Evolutionary conservation across 352 stramenopile species (phyloP).

Genomic region (Nothophytophthora sp.): DNA sequence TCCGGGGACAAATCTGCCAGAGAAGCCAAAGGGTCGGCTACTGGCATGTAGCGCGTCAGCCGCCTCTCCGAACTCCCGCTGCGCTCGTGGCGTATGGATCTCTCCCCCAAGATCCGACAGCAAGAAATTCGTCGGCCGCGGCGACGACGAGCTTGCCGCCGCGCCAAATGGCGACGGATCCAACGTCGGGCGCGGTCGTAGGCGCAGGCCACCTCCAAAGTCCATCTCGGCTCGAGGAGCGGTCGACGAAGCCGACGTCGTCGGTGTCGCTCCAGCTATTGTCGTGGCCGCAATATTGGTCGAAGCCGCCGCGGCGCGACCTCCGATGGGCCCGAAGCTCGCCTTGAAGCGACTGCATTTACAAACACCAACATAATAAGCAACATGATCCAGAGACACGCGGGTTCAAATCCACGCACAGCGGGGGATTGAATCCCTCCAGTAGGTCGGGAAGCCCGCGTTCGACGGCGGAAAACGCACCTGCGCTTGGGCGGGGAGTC

Average conservation of each 20-base stretch:
- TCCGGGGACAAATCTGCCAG: constrained; percentile 23
- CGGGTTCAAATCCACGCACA: constrained; percentile 1
- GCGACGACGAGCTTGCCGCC: constrained; percentile 7
- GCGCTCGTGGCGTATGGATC: constrained; percentile 37
- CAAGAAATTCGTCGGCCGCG: constrained; percentile 33
- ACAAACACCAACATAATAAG: background rate
- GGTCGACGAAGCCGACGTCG: constrained; percentile 3
- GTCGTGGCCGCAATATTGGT: background rate
- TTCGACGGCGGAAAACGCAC: constrained; percentile 25
- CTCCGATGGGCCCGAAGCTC: constrained; percentile 54
- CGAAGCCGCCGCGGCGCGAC: constrained; percentile 14
- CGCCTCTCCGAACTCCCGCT: constrained; percentile 15
- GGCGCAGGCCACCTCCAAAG: constrained; percentile 20
- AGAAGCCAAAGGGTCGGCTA: constrained; percentile 33
- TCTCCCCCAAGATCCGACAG: constrained; percentile 64
- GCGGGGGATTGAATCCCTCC: background rate
- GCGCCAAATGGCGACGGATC: constrained; percentile 27
- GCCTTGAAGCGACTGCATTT: constrained; percentile 18
- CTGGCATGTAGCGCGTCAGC: constrained; percentile 8
- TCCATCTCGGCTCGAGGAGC: constrained; percentile 18
- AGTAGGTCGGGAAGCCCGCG: background rate
- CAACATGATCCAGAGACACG: constrained; percentile 1
- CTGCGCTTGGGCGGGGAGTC: constrained; percentile 76
- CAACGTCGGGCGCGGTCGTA: constrained; percentile 16
- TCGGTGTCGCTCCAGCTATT: background rate